Evolutionary conservation across 176 grass and related monocot genomes (phyloP).

Genomic region (Aegilops longissima): DNA sequence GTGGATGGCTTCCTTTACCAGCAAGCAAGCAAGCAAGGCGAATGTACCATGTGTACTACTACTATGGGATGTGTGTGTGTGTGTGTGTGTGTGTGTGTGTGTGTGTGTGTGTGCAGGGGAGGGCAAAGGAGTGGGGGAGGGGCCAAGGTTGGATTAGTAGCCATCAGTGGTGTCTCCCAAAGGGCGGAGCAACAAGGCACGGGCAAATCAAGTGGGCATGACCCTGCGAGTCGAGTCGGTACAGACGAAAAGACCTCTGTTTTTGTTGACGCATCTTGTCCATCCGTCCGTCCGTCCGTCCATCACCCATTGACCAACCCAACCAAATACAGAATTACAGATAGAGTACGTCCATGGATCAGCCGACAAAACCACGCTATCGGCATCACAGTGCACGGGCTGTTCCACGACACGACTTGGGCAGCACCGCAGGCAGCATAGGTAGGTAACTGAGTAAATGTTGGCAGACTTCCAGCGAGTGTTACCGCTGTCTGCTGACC

Average conservation of each 20-base stretch:
- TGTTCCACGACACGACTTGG: not conserved
- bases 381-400: too few species aligned
- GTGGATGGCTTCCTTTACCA: not conserved
- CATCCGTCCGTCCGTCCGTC: not conserved
- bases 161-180: not conserved
- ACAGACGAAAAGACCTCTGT: constrained; percentile 25
- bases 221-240: not conserved
- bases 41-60: too few species aligned
- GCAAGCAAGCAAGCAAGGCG: not conserved
- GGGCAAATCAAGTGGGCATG: not conserved
- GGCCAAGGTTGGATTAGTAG: not conserved
- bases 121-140: not conserved
- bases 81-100: too few species aligned
- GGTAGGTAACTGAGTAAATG: too few species aligned
- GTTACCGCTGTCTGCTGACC: too few species aligned
- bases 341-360: too few species aligned
- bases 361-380: too few species aligned
- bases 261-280: constrained; percentile 4
- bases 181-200: not conserved
- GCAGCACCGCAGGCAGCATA: too few species aligned
- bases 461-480: too few species aligned
- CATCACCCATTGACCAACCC: not conserved
- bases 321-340: not conserved
- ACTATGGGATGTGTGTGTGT: too few species aligned
- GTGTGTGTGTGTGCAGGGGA: not conserved